Percentiles rank a stretch among this genome's conserved stretches.
These are phyloP conservation scores for Fusarium camptoceras DNA, from an alignment of 2,329 filamentous ascomycete species.

Conservation along the genomic window DNA sequence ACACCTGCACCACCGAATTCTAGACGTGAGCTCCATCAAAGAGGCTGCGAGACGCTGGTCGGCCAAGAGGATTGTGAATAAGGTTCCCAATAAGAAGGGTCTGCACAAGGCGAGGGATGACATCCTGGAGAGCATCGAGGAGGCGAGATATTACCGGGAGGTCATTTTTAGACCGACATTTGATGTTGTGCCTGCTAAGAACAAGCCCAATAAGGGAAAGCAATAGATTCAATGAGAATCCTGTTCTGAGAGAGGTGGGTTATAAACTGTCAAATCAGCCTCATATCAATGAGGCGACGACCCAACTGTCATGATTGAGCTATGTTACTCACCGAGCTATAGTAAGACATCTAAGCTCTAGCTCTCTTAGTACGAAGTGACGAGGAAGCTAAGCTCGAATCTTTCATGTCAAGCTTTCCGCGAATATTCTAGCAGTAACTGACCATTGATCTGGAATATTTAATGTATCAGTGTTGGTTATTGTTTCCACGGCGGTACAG, in stretches of 20 bases:
- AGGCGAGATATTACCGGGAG: conserved; percentile 85
- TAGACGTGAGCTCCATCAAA: conserved; percentile 93
- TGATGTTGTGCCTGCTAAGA: conserved; percentile 41
- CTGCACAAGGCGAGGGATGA: conserved; percentile 88
- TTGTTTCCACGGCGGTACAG: not conserved
- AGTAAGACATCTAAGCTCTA: not conserved
- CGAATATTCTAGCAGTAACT: not conserved
- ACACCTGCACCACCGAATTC: conserved; percentile 87
- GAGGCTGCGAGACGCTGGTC: conserved; percentile 90
- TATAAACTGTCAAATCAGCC: not conserved
- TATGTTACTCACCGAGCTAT: not conserved
- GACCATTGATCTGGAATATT: not conserved
- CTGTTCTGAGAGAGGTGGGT: conserved; percentile 8
- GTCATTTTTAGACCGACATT: conserved; percentile 68
- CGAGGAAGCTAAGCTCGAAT: not conserved
- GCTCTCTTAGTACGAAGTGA: not conserved
- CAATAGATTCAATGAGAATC: not conserved
- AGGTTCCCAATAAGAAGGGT: conserved; percentile 77
- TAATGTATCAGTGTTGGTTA: not conserved
- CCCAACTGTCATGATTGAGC: conserved; percentile 10
- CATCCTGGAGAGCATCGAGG: conserved; percentile 93
- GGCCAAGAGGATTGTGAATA: conserved; percentile 56
- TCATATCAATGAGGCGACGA: not conserved
- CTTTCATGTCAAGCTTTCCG: not conserved
- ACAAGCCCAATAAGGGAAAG: conserved; percentile 35